Evolutionary conservation across 306 rosid genomes (phyloP).

Genomic region (Gleditsia sinensis): DNA sequence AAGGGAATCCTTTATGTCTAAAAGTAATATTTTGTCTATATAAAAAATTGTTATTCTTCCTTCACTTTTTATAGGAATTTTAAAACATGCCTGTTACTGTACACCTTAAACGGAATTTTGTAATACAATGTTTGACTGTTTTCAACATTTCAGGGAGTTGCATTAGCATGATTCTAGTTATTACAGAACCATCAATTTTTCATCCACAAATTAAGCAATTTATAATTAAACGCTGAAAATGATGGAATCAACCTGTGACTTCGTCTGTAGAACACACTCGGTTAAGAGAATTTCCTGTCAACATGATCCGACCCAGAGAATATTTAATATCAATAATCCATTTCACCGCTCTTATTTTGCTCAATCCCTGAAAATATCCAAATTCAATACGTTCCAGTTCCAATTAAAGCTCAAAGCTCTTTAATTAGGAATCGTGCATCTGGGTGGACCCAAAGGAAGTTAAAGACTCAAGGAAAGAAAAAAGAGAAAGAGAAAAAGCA

Average conservation of each 20-base stretch:
- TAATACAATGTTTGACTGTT: neutral
- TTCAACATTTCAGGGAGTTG: neutral
- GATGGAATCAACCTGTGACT: too few species aligned
- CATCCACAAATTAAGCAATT: neutral
- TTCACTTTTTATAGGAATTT: too few species aligned
- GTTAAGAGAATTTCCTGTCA: neutral
- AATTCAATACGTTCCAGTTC: conserved; percentile 27
- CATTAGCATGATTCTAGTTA: neutral
- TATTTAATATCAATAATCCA: neutral
- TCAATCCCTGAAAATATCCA: conserved; percentile 15
- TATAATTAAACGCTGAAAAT: too few species aligned
- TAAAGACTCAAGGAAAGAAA: neutral
- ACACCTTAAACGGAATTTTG: neutral
- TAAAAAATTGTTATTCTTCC: too few species aligned
- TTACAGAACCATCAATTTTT: neutral
- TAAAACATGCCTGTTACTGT: too few species aligned
- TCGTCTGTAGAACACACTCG: neutral
- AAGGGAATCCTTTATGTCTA: too few species aligned
- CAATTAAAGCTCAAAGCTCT: neutral
- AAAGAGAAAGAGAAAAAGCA: conserved; percentile 27
- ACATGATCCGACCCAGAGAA: neutral
- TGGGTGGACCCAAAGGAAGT: neutral
- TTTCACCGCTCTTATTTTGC: neutral
- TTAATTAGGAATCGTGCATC: neutral
- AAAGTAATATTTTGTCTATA: too few species aligned